phyloP scores from a whole-genome alignment of 768 basidiomycete genomes.

The Collybia sordida region DNA sequence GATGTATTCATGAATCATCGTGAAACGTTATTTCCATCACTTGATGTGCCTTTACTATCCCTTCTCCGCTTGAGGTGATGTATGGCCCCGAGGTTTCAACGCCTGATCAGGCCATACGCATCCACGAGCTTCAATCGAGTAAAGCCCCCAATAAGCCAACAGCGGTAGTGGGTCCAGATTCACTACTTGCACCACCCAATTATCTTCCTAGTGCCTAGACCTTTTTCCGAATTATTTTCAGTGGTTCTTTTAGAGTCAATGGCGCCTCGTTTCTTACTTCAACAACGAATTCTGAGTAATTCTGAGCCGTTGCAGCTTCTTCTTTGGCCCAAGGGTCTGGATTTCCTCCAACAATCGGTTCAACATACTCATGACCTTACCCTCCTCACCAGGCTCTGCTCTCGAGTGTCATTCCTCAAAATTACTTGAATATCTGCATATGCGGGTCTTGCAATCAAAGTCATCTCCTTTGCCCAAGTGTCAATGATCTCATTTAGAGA shows the following conservation, averaged over 20 bases:
- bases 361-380: not conserved
- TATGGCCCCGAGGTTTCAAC: not conserved
- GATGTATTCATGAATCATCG: too few species aligned
- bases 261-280: too few species aligned
- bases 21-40: not conserved
- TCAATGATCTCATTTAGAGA: constrained; percentile 35
- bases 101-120: not conserved
- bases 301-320: too few species aligned
- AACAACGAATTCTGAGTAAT: too few species aligned
- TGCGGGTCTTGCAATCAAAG: constrained; percentile 31
- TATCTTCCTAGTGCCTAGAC: not conserved
- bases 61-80: not conserved
- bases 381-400: not conserved
- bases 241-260: not conserved
- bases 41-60: not conserved
- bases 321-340: not conserved
- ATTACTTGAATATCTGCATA: constrained; percentile 32
- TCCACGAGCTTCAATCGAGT: not conserved
- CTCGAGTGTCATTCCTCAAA: not conserved
- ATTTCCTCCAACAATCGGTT: constrained; percentile 1
- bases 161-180: too few species aligned
- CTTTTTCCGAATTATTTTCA: not conserved
- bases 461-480: constrained; percentile 38
- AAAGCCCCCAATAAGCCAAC: too few species aligned
- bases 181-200: not conserved